Evolutionary conservation across 495 filamentous ascomycete genomes (phyloP).

Genomic region (Hypoxylon lienhwacheense): DNA sequence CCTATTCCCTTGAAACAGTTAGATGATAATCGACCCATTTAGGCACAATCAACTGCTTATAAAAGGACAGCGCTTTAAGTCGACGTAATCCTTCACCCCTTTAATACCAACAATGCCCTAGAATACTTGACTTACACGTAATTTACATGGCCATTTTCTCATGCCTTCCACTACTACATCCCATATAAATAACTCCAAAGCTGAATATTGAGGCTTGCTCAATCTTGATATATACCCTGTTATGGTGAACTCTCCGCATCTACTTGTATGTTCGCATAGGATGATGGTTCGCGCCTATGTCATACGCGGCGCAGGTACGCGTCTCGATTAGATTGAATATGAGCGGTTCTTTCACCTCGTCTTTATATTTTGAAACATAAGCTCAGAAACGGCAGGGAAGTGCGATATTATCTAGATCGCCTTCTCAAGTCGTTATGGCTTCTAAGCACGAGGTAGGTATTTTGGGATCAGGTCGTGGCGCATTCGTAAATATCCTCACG

Average conservation of each 20-base stretch:
- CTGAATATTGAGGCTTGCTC: neutral
- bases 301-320: conserved; percentile 5
- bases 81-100: conserved; percentile 19
- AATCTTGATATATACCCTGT: neutral
- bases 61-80: neutral
- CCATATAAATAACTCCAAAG: neutral
- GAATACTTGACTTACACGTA: conserved; percentile 5
- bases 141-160: neutral
- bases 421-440: neutral
- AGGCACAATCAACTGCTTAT: neutral
- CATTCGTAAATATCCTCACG: neutral
- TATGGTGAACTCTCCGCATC: neutral
- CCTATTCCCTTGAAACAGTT: conserved; percentile 16
- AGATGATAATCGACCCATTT: conserved; percentile 1
- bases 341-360: neutral
- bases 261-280: too few relatives aligned
- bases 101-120: conserved; percentile 7
- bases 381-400: neutral
- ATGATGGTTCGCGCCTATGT: neutral
- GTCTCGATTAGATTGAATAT: conserved; percentile 16
- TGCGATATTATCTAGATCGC: neutral
- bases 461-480: neutral
- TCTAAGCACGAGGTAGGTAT: conserved; percentile 4
- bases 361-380: conserved; percentile 4
- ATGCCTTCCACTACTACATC: neutral